Percentiles rank a stretch among this genome's conserved stretches.
Evolutionary conservation across 768 basidiomycete genomes (phyloP).

Genomic region (Pleurotus citrinopileatus): DNA sequence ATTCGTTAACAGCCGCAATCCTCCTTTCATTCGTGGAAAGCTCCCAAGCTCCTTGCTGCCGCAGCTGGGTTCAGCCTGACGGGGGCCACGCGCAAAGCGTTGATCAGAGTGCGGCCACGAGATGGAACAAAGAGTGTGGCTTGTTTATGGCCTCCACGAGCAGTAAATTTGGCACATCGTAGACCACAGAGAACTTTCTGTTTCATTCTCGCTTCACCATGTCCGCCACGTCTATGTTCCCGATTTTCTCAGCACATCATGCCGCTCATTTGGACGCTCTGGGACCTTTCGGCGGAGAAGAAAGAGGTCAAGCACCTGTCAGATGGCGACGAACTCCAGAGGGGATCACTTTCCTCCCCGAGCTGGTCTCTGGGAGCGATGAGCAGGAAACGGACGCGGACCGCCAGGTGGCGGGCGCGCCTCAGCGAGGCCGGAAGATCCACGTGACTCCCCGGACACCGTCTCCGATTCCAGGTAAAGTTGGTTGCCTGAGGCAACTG

Average conservation of each 20-base stretch:
- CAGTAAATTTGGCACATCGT: too few relatives aligned
- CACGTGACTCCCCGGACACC: neutral
- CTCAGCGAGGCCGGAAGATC: neutral
- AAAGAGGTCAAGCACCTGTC: neutral
- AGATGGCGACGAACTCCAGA: neutral
- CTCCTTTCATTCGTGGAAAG: too few relatives aligned
- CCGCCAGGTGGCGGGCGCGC: too few relatives aligned
- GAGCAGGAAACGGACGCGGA: neutral
- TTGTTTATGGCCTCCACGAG: too few relatives aligned
- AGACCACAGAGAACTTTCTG: too few relatives aligned
- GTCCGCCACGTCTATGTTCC: neutral
- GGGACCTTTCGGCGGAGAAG: neutral
- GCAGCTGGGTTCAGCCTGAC: too few relatives aligned
- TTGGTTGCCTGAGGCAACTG: neutral
- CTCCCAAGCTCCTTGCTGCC: too few relatives aligned
- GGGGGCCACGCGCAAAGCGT: too few relatives aligned
- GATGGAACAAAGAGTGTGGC: too few relatives aligned
- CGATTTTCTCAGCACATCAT: conserved; percentile 5
- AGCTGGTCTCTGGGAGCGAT: neutral
- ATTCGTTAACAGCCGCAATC: too few relatives aligned
- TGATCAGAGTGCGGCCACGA: too few relatives aligned
- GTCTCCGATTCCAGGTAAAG: neutral
- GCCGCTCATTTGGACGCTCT: conserved; percentile 2
- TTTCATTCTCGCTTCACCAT: too few relatives aligned
- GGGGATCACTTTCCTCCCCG: neutral